Conservation (phyloP, 1,284 basidiomycete species). For the Clitocybe nebularis region DNA sequence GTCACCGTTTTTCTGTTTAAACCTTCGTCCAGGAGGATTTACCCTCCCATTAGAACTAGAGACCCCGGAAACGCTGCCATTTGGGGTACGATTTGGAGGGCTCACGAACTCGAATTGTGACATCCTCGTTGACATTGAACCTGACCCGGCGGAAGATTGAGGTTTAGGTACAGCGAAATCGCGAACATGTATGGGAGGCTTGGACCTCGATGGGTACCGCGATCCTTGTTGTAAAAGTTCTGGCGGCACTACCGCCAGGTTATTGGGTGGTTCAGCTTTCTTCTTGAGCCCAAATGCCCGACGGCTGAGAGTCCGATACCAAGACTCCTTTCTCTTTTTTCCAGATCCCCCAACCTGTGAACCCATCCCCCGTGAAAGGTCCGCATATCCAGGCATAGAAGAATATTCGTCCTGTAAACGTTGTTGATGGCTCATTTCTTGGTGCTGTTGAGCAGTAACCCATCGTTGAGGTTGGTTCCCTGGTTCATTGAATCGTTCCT, state of each 20-base stretch:
- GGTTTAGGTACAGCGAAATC: constrained; percentile 13
- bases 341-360: constrained; percentile 10
- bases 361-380: background rate
- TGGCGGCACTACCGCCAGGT: background rate
- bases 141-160: constrained; percentile 15
- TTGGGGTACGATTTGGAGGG: constrained; percentile 7
- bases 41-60: constrained; percentile 15
- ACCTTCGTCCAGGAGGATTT: constrained; percentile 9
- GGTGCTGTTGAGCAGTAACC: constrained; percentile 30
- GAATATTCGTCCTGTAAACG: constrained; percentile 6
- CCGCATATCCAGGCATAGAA: background rate
- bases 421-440: constrained; percentile 19
- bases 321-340: constrained; percentile 29
- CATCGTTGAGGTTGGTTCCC: constrained; percentile 22
- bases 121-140: constrained; percentile 27
- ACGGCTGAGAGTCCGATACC: constrained; percentile 32
- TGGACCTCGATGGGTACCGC: constrained; percentile 14
- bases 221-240: constrained; percentile 7
- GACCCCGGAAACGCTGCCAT: constrained; percentile 17
- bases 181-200: constrained; percentile 11
- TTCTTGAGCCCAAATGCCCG: constrained; percentile 10
- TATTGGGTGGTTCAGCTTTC: constrained; percentile 7
- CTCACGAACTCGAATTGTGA: constrained; percentile 34
- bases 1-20: constrained; percentile 25
- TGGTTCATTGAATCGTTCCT: constrained; percentile 19